Conservation (phyloP, 176 grass and related monocot species). For the Coix lacrymajobi region DNA sequence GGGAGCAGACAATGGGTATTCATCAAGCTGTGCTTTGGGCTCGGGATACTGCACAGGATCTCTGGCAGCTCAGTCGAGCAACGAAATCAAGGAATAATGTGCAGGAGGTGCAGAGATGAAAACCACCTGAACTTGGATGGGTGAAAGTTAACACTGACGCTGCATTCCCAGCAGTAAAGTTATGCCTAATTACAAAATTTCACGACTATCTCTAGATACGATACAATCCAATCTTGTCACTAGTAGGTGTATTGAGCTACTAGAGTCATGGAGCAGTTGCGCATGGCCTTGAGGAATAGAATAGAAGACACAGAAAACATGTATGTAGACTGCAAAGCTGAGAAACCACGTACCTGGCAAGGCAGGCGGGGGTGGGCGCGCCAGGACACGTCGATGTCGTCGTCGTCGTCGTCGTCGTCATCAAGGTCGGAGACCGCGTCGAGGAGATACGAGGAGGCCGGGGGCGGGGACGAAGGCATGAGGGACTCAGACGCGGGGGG, state of each 20-base stretch:
- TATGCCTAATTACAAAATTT: background rate
- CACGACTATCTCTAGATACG: background rate
- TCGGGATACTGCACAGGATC: too few relatives aligned
- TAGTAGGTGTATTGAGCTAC: background rate
- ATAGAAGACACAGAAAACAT: background rate
- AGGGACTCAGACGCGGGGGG: background rate
- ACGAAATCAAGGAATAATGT: too few relatives aligned
- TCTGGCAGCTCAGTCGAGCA: too few relatives aligned
- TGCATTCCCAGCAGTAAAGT: background rate
- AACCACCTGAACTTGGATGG: too few relatives aligned
- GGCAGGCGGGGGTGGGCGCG: conserved; percentile 1
- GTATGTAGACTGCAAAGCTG: background rate
- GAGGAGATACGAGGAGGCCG: background rate
- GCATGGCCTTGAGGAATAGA: background rate
- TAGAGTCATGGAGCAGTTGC: background rate
- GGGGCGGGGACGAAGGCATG: conserved; percentile 4
- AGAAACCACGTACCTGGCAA: background rate
- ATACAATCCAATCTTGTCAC: background rate
- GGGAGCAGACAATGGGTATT: too few relatives aligned
- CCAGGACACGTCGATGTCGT: conserved; percentile 22
- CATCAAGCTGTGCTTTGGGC: too few relatives aligned
- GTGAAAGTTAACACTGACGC: too few relatives aligned
- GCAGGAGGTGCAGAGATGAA: too few relatives aligned
- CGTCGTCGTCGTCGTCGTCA: conserved; percentile 16
- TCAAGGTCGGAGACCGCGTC: conserved; percentile 12